These are phyloP conservation scores for Dichotomocladium elegans DNA, from an alignment of 371 early-diverging fungal genomes.

Conservation along the genomic window DNA sequence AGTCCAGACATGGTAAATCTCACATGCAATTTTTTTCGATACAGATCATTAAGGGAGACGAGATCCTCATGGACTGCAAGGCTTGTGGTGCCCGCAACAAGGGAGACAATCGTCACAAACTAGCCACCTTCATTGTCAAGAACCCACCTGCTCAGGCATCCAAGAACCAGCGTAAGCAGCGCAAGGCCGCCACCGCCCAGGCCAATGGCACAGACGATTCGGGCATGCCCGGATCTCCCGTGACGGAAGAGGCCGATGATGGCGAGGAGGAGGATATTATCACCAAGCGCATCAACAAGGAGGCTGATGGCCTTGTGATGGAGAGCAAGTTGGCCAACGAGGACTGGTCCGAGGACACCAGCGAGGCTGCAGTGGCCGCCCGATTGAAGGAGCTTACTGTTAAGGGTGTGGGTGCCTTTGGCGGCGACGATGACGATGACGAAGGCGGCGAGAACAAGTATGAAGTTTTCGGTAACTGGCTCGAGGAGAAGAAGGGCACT, in stretches of 20 bases:
- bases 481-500: slow-evolving; percentile 50
- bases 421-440: slow-evolving; percentile 62
- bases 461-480: slow-evolving; percentile 65
- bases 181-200: slow-evolving; percentile 57
- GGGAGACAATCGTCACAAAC: slow-evolving; percentile 89
- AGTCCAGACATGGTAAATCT: not conserved
- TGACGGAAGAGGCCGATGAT: slow-evolving; percentile 38
- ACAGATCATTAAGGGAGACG: slow-evolving; percentile 68
- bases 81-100: slow-evolving; percentile 89
- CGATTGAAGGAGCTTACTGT: slow-evolving; percentile 71
- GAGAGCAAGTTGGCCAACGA: slow-evolving; percentile 70
- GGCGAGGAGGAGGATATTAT: slow-evolving; percentile 69
- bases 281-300: slow-evolving; percentile 67
- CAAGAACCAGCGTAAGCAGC: slow-evolving; percentile 66
- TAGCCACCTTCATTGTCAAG: slow-evolving; percentile 87
- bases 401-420: slow-evolving; percentile 43
- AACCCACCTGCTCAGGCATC: slow-evolving; percentile 78
- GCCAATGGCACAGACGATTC: slow-evolving; percentile 40
- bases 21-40: not conserved
- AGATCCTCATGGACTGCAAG: slow-evolving; percentile 78
- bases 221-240: slow-evolving; percentile 42
- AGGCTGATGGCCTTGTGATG: slow-evolving; percentile 60
- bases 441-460: slow-evolving; percentile 67
- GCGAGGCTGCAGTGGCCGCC: slow-evolving; percentile 72
- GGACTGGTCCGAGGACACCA: slow-evolving; percentile 84